Conservation (phyloP, 208 protist species). For the Leishmania tropica region DNA sequence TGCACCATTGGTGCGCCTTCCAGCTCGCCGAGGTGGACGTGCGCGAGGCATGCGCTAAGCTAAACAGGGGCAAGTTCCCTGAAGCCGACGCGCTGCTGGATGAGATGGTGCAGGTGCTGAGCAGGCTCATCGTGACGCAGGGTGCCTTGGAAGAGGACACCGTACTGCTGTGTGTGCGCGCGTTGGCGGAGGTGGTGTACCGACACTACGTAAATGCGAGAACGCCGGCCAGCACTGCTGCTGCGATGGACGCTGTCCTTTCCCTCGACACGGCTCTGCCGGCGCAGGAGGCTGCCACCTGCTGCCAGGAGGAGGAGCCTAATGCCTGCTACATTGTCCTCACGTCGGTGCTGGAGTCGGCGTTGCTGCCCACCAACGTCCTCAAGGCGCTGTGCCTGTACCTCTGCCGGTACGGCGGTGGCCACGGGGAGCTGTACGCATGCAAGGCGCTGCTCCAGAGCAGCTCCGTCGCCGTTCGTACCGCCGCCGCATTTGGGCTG, state of each 20-base stretch:
- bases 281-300: constrained; percentile 42
- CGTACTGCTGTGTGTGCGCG: constrained; percentile 52
- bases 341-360: constrained; percentile 45
- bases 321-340: constrained; percentile 58
- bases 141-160: constrained; percentile 51
- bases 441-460: constrained; percentile 57
- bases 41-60: constrained; percentile 18
- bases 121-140: constrained; percentile 31
- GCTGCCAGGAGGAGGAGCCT: constrained; percentile 40
- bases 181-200: constrained; percentile 40
- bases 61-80: constrained; percentile 4
- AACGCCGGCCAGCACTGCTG: background rate
- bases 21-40: constrained; percentile 43
- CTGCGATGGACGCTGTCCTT: background rate
- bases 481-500: constrained; percentile 64
- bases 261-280: constrained; percentile 1
- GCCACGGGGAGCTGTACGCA: constrained; percentile 62
- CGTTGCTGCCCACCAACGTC: constrained; percentile 48
- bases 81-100: constrained; percentile 33
- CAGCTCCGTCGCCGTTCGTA: constrained; percentile 29
- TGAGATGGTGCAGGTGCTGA: constrained; percentile 45
- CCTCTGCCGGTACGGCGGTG: constrained; percentile 64
- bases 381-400: constrained; percentile 59
- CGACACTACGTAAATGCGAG: constrained; percentile 5
- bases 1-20: constrained; percentile 44